Percentiles rank a stretch among this genome's conserved stretches.
Evolutionary conservation across 805 yeast genomes (phyloP).

Genomic region (Saccharomyces paradoxus): DNA sequence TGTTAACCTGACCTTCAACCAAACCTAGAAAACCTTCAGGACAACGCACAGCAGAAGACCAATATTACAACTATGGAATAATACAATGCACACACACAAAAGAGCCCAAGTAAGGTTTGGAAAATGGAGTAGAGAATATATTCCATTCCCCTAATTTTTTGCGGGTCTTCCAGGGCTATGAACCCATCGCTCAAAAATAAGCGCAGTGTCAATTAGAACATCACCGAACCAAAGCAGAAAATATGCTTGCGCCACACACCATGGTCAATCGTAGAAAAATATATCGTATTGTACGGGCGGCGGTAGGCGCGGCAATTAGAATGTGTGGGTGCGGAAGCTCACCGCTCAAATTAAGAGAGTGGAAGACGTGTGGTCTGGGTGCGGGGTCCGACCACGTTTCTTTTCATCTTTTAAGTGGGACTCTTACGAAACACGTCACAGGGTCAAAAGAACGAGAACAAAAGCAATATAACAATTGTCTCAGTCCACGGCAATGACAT

Average conservation of each 20-base stretch:
- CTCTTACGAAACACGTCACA: neutral
- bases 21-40: neutral
- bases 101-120: neutral
- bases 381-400: neutral
- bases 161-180: neutral
- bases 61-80: neutral
- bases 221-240: neutral
- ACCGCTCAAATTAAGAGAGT: neutral
- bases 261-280: neutral
- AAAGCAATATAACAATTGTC: neutral
- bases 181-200: neutral
- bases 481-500: neutral
- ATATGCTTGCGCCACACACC: neutral
- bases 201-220: neutral
- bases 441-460: neutral
- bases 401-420: neutral
- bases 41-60: neutral
- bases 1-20: neutral
- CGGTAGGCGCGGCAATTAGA: neutral
- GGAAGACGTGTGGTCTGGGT: neutral
- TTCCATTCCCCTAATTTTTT: neutral
- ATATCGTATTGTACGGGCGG: neutral
- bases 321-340: conserved; percentile 1
- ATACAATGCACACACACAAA: neutral
- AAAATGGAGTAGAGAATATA: neutral